Percentiles rank a stretch among this genome's conserved stretches.
Conservation (phyloP, 495 filamentous ascomycete genomes). For the Neurospora tetraspora region DNA sequence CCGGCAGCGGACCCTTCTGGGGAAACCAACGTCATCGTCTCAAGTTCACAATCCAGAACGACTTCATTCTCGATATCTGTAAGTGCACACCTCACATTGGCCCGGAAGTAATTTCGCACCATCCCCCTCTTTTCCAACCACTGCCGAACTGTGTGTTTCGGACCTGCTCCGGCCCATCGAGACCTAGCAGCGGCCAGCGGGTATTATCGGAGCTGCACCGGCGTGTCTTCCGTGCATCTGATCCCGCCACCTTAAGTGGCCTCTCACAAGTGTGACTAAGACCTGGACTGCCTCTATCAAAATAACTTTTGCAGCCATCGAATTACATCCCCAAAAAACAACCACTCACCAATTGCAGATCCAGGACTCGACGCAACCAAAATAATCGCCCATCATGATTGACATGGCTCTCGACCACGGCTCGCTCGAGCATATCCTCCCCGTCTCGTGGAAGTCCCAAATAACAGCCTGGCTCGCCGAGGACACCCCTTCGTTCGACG, state of each 20-base stretch:
- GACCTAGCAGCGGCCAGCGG: neutral
- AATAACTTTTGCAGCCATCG: neutral
- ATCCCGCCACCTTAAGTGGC: neutral
- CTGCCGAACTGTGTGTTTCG: neutral
- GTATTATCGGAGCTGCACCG: neutral
- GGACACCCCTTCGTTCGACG: conserved; percentile 92
- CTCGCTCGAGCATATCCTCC: conserved; percentile 70
- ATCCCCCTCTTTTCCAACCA: neutral
- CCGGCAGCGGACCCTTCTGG: neutral
- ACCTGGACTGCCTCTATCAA: neutral
- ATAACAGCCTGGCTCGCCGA: conserved; percentile 84
- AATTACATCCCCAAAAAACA: neutral
- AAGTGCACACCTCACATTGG: neutral
- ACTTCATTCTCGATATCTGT: neutral
- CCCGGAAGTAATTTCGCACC: neutral
- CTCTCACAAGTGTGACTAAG: neutral
- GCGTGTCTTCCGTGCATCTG: neutral
- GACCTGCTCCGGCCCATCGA: neutral
- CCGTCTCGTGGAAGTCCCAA: conserved; percentile 68
- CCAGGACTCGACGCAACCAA: neutral
- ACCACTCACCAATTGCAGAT: neutral
- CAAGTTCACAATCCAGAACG: neutral
- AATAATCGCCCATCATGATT: conserved; percentile 15
- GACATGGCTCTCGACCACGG: conserved; percentile 51
- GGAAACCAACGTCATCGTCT: neutral